A percentile compares a stretch with the other conserved stretches of the same genome.
Evolutionary conservation across 2,329 filamentous ascomycete genomes (phyloP).

Genomic region (Calonectria hawksworthii): DNA sequence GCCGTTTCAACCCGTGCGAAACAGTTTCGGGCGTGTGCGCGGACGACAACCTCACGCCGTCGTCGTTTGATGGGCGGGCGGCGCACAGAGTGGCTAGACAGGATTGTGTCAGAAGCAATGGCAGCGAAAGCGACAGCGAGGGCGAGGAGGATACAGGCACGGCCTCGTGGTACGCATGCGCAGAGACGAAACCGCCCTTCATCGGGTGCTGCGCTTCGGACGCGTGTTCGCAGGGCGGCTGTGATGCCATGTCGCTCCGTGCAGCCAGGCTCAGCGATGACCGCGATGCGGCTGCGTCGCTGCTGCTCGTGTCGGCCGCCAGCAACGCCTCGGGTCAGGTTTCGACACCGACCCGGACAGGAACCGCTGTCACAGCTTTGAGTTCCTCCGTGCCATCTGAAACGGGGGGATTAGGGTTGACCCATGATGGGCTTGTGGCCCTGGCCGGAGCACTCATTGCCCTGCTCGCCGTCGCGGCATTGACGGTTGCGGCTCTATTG

Average conservation of each 20-base stretch:
- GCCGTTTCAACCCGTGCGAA: slow-evolving; percentile 51
- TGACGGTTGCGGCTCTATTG: background rate
- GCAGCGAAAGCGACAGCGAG: slow-evolving; percentile 18
- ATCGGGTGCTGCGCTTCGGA: slow-evolving; percentile 54
- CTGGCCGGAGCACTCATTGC: slow-evolving; percentile 2
- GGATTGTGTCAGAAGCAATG: slow-evolving; percentile 44
- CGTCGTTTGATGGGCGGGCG: slow-evolving; percentile 46
- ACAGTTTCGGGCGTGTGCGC: slow-evolving; percentile 35
- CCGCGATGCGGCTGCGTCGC: background rate
- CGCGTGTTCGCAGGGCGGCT: slow-evolving; percentile 35
- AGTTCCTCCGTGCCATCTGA: background rate
- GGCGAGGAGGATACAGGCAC: background rate
- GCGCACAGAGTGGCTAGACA: slow-evolving; percentile 49
- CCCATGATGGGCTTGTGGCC: background rate
- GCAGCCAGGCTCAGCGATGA: slow-evolving; percentile 35
- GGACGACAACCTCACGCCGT: slow-evolving; percentile 36
- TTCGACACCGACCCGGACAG: background rate
- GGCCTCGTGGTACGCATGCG: slow-evolving; percentile 53
- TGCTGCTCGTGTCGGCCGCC: slow-evolving; percentile 21
- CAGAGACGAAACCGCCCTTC: slow-evolving; percentile 48
- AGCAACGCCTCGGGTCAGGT: background rate
- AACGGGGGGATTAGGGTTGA: slow-evolving; percentile 9
- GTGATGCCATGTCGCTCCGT: slow-evolving; percentile 27
- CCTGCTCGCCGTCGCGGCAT: background rate
- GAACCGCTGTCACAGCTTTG: background rate